Conservation (phyloP, 371 early-diverging fungal genomes). For the Mortierella sp. region DNA sequence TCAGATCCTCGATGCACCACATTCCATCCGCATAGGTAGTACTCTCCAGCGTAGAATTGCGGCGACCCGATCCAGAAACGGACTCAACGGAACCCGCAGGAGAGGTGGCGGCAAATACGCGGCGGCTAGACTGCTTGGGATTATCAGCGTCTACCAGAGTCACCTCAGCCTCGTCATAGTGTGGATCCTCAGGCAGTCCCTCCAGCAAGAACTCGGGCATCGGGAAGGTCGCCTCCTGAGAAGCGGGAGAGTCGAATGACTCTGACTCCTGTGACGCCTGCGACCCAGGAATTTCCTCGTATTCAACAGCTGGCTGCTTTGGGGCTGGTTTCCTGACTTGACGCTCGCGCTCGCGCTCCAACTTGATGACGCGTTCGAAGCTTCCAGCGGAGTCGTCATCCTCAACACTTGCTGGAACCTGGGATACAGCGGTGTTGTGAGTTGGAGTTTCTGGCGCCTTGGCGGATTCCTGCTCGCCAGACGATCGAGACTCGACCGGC, state of each 20-base stretch:
- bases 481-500: neutral
- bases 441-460: neutral
- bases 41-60: slow-evolving; percentile 11
- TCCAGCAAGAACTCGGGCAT: slow-evolving; percentile 17
- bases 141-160: neutral
- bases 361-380: slow-evolving; percentile 17
- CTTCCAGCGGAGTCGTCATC: slow-evolving; percentile 15
- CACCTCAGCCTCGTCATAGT: neutral
- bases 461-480: neutral
- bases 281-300: slow-evolving; percentile 15
- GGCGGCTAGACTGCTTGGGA: neutral
- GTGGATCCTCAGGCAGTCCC: slow-evolving; percentile 16
- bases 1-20: slow-evolving; percentile 45
- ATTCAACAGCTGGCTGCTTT: neutral
- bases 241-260: neutral
- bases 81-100: neutral
- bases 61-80: neutral
- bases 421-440: neutral
- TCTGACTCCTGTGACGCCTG: slow-evolving; percentile 21
- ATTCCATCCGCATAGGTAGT: slow-evolving; percentile 26
- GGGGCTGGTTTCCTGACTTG: neutral
- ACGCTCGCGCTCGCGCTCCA: neutral
- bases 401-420: slow-evolving; percentile 26
- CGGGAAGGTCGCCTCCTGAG: slow-evolving; percentile 26
- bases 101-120: neutral